A percentile compares a stretch with the other conserved stretches of the same genome.
These are phyloP conservation scores for Calamus simplicifolius DNA, from an alignment of 176 grass and related monocot genomes.

Conservation along the genomic window DNA sequence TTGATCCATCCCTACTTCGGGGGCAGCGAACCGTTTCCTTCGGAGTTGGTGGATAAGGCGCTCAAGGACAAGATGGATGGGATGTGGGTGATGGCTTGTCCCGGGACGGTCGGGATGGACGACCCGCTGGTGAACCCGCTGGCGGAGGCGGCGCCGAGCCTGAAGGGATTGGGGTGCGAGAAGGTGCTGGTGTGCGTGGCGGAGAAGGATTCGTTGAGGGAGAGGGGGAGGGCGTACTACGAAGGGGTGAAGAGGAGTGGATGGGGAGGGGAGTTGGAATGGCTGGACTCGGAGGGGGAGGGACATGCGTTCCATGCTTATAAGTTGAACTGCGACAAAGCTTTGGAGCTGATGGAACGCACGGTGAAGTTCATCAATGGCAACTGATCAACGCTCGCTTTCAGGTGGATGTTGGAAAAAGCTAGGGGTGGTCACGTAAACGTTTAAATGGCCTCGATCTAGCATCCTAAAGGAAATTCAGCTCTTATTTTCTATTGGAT, in stretches of 20 bases:
- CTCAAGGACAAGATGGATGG: conserved; percentile 33
- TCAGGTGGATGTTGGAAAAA: too few relatives aligned
- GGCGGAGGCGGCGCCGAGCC: conserved; percentile 26
- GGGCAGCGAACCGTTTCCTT: conserved; percentile 40
- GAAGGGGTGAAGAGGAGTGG: conserved; percentile 44
- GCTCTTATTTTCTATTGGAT: too few relatives aligned
- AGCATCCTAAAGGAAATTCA: too few relatives aligned
- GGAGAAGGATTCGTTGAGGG: conserved; percentile 52
- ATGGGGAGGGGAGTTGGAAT: conserved; percentile 48
- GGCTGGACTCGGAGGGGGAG: conserved; percentile 50
- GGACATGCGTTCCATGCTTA: conserved; percentile 48
- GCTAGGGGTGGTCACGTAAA: too few relatives aligned
- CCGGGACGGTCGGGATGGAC: conserved; percentile 30
- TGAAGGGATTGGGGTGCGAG: conserved; percentile 30
- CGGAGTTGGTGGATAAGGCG: conserved; percentile 24
- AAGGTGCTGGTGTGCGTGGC: conserved; percentile 67
- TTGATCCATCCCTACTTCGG: conserved; percentile 71
- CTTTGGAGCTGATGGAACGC: conserved; percentile 36
- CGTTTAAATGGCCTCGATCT: too few relatives aligned
- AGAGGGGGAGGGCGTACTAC: conserved; percentile 54
- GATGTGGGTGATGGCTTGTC: conserved; percentile 41
- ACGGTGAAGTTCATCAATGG: too few relatives aligned
- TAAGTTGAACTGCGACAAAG: conserved; percentile 39
- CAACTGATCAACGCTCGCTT: too few relatives aligned
- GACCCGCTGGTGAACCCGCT: conserved; percentile 41